Percentiles rank a stretch among this genome's conserved stretches.
Evolutionary conservation across 169 alveolate species (phyloP).

Genomic region (Fabrea salina): DNA sequence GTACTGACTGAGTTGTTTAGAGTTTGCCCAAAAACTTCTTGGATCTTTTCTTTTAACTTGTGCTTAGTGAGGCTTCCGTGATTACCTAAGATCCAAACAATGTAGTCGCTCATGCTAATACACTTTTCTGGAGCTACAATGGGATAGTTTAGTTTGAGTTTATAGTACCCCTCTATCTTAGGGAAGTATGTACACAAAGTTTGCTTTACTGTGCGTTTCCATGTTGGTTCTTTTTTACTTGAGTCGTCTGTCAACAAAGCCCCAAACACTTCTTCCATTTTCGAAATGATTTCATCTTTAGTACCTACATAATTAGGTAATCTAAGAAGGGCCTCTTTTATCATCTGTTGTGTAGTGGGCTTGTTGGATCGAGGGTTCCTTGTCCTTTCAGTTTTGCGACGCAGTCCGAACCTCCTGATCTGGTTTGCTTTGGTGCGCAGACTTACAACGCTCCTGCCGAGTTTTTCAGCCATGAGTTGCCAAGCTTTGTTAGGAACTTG

Average conservation of each 20-base stretch:
- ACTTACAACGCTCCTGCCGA: conserved; percentile 3
- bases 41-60: not conserved
- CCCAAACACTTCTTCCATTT: conserved; percentile 8
- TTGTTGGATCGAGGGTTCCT: not conserved
- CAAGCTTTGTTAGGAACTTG: not conserved
- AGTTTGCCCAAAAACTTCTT: not conserved
- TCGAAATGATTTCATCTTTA: not conserved
- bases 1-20: not conserved
- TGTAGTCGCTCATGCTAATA: conserved; percentile 13
- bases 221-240: not conserved
- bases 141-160: not conserved
- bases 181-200: not conserved
- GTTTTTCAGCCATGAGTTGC: not conserved
- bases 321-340: not conserved
- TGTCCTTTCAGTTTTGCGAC: not conserved
- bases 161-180: not conserved
- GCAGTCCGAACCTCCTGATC: not conserved
- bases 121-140: not conserved
- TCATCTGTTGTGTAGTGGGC: conserved; percentile 11
- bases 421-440: conserved; percentile 28
- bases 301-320: conserved; percentile 6
- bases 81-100: not conserved
- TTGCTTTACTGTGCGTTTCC: conserved; percentile 29
- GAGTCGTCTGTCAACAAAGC: not conserved
- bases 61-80: conserved; percentile 1